Base-by-base conservation (phyloP, 768 basidiomycete species). In the Rhodotorula babjevae region DNA sequence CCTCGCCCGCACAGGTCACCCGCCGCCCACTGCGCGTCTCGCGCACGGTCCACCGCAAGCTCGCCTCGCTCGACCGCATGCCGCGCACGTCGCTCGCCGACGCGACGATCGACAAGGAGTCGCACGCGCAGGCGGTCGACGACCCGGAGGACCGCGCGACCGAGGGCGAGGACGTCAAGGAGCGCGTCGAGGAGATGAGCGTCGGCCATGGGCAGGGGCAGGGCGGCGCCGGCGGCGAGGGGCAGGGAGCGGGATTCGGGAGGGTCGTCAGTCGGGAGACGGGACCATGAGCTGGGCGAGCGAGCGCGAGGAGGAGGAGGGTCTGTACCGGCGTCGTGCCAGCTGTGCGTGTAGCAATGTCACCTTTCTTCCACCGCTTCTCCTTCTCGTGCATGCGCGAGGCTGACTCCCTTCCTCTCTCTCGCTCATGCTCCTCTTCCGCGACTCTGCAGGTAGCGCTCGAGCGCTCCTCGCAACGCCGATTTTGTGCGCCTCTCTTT, bases 71-170 rank as follows among this genome's bases (percentile, higher is more conserved):
- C 49, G 69, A 76, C 69, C 69, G 77, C 16, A 70, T 71, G 15
- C 62, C 70, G 7, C 75, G 74, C 19, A 67, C 71, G 21, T 49
- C 76, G 3, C 74, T 78, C 56, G 63, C 68, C 21, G 65, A 75
- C 29, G 77, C 77, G 0, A 62, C 50, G 31, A 78, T 73, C 66
- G 77, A 78, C 60, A 77, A 75, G 55, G 76, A 74, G 47, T 58
- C 53, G 11, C 60, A 77, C 33, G 76, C 56, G 27, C 71, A 72
- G 40, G 74, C 71, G 15, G 71, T 72, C 58, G 68, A 72, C 36
- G 44, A 61, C 18, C 71, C 71, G 18, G 71, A 61, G 52, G 63
- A 65, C 33, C 19, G 42, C 12, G 19, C 29, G 29, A 31, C 23
- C 36, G 61, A 47, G 61, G 61, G 61, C 19, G 21, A 62, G 47